phyloP scores from a whole-genome alignment of 768 basidiomycete genomes.

The Termitomyces sp. region DNA sequence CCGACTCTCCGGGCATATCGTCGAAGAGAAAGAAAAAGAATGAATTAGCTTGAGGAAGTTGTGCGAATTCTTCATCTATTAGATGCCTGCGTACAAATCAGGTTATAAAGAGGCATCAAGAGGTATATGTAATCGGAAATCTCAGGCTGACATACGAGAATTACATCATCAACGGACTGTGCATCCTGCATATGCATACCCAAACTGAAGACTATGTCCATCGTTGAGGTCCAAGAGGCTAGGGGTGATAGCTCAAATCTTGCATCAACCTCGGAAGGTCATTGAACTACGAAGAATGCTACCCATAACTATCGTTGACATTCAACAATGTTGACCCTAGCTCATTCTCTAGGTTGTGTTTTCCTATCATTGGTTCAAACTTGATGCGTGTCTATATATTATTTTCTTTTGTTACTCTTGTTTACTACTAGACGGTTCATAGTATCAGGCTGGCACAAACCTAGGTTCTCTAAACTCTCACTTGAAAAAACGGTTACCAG shows the following conservation, averaged over 20 bases:
- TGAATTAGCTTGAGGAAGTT: neutral
- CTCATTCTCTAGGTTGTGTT: too few relatives aligned
- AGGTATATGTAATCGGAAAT: neutral
- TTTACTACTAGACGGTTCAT: too few relatives aligned
- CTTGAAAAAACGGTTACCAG: neutral
- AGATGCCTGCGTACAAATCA: neutral
- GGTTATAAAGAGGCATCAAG: neutral
- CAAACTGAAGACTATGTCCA: neutral
- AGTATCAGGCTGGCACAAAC: neutral
- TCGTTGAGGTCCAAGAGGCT: neutral
- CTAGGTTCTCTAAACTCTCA: neutral
- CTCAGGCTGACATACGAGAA: neutral
- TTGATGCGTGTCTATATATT: too few relatives aligned
- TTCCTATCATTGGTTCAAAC: too few relatives aligned
- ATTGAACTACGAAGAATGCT: too few relatives aligned
- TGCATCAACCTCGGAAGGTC: neutral
- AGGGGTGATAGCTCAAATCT: neutral
- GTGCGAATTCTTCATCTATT: neutral
- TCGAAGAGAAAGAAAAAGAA: neutral
- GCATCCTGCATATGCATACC: neutral
- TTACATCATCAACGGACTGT: neutral
- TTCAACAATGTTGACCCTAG: too few relatives aligned
- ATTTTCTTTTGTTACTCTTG: too few relatives aligned
- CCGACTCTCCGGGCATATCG: slow-evolving; percentile 8
- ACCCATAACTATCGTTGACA: too few relatives aligned